Evolutionary conservation across 1,284 basidiomycete species (phyloP), one percentile per base, ranked within the genome.

Genomic region (Cutaneotrichosporon daszewskae): DNA sequence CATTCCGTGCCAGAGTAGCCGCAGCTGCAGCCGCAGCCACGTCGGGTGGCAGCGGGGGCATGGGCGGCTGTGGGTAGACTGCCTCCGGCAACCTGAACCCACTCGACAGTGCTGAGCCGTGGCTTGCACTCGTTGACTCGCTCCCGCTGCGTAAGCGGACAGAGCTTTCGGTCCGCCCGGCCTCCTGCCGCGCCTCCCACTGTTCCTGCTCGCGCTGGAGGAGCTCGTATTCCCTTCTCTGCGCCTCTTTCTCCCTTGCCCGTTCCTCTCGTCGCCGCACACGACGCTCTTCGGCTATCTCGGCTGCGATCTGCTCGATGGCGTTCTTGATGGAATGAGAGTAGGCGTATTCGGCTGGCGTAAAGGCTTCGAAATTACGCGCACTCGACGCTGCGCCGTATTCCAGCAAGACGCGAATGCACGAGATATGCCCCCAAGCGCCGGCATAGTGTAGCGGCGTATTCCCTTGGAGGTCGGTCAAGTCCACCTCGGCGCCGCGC

Each of bases 311-410:
- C 12, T 36, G 40, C 33, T 67, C 59, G 9, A 68, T 43, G 13
- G 54, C 47, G 17, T 43, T 49, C 19, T 58, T 49, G 10, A 66
- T 43, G 0, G 45, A 37, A 26, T 57, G 47, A 79, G 86, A 87
- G 68, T 88, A 96, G 11, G 90, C 87, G 66, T 90, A 94, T 68
- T 97, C 91, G 0, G 82, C 83, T 3, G 92, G 82, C 1, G 85
- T 88, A 61, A 90, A 96, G 0, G 88, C 89, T 49, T 89, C 82
- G 45, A 87, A 87, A 66, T 97, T 97, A 52, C 84, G 79, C 24
- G 82, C 79, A 17, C 79, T 75, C 59, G 82, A 85, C 55, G 83
- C 80, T 60, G 89, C 94, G 1, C 89, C 91, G 45, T 84, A 76
- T 64, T 92, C 87, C 49, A 96, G 85, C 31, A 97, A 76, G 14